Percentiles rank a stretch among this genome's conserved stretches.
Conservation (phyloP, 306 rosid genomes). For the Pyrus bretschneideri region DNA sequence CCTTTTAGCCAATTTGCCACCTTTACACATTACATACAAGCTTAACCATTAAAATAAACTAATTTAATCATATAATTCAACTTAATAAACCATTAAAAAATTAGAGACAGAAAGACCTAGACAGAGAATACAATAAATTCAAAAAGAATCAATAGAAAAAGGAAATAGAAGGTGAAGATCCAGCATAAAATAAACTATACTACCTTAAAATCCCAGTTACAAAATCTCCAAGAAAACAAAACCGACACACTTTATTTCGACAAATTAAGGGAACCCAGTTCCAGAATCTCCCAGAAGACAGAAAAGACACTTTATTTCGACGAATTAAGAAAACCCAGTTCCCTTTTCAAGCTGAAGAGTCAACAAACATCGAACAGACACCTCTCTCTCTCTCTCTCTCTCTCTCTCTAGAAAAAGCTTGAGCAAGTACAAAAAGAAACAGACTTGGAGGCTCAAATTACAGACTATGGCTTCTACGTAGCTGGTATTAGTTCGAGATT, state of each 20-base stretch:
- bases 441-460: slow-evolving; percentile 4
- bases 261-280: slow-evolving; percentile 50
- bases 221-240: slow-evolving; percentile 24
- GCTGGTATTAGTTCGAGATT: neutral
- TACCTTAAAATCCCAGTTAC: slow-evolving; percentile 48
- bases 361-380: slow-evolving; percentile 8
- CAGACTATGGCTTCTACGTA: neutral
- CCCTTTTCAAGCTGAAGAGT: slow-evolving; percentile 16
- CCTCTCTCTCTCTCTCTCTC: neutral
- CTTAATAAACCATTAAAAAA: slow-evolving; percentile 16
- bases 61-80: slow-evolving; percentile 6
- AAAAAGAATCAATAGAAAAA: neutral
- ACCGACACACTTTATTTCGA: slow-evolving; percentile 33
- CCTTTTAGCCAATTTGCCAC: neutral
- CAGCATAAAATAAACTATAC: slow-evolving; percentile 3
- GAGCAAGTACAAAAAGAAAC: neutral
- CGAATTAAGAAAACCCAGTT: slow-evolving; percentile 43
- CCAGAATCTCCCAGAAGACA: slow-evolving; percentile 28
- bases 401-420: neutral
- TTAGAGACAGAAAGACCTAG: slow-evolving; percentile 2
- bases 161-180: slow-evolving; percentile 30
- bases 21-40: slow-evolving; percentile 2
- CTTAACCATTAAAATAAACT: slow-evolving; percentile 8
- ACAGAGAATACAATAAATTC: neutral
- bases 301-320: slow-evolving; percentile 35